Conservation (phyloP, 2,329 filamentous ascomycete species). For the Paecilomyces sp. region DNA sequence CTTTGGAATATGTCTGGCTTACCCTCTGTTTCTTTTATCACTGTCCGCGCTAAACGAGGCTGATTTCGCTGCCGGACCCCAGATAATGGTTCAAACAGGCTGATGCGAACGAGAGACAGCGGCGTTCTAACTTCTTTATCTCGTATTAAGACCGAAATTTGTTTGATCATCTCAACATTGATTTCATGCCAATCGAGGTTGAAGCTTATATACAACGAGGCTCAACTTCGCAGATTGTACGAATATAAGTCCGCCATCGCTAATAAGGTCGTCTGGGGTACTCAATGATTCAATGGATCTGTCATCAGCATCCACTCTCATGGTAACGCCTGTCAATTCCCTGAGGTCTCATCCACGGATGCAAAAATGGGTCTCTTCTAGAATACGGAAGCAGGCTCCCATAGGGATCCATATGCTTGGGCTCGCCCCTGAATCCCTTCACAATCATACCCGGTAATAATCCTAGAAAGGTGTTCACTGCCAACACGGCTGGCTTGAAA, state of each 20-base stretch:
- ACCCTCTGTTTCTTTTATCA: neutral
- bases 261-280: neutral
- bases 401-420: neutral
- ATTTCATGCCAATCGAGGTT: neutral
- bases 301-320: neutral
- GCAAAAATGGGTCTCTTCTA: neutral
- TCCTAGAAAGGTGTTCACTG: neutral
- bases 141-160: neutral
- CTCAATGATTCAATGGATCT: neutral
- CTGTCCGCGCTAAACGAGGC: too few relatives aligned
- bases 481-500: neutral
- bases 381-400: neutral
- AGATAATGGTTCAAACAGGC: too few relatives aligned
- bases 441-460: neutral
- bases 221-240: neutral
- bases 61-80: too few relatives aligned
- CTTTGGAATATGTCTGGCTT: neutral
- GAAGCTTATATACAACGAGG: neutral
- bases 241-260: neutral
- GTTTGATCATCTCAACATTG: neutral
- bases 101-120: too few relatives aligned
- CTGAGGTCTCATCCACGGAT: neutral
- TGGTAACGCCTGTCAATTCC: neutral
- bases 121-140: neutral
- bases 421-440: neutral